phyloP scores from a whole-genome alignment of 192 early-diverging fungal genomes.

The Coemansia sp. region DNA sequence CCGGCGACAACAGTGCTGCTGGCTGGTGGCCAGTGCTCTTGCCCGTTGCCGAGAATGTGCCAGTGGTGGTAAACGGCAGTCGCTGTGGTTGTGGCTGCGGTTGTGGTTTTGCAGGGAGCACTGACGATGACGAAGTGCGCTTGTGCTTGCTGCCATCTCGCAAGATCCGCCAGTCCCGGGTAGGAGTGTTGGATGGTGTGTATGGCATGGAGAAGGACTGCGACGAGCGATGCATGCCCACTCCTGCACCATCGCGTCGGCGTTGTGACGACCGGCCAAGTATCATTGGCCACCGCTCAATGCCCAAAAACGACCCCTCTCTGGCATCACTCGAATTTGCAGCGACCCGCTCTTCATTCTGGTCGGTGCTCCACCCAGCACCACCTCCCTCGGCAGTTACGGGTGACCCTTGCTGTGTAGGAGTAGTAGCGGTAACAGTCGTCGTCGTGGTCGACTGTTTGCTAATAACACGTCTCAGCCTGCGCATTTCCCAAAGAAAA shows the following conservation, averaged over 20 bases:
- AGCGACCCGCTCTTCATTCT: conserved; percentile 1
- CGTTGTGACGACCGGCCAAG: conserved; percentile 29
- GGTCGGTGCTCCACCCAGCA: conserved; percentile 7
- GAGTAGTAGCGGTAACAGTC: no score
- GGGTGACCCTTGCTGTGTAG: conserved; percentile 15
- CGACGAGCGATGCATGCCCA: conserved; percentile 18
- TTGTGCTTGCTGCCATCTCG: conserved; percentile 31
- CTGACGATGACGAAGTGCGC: conserved; percentile 38
- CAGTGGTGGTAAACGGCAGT: conserved; percentile 14
- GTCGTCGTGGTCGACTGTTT: conserved; percentile 29
- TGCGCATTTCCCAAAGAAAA: conserved; percentile 26
- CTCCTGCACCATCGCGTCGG: conserved; percentile 8
- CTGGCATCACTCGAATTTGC: conserved; percentile 9
- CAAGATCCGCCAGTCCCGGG: conserved; percentile 30
- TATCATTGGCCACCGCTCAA: conserved; percentile 33
- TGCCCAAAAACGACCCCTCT: conserved; percentile 21
- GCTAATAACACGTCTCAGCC: conserved; percentile 46
- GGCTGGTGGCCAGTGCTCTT: not conserved
- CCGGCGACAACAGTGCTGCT: not conserved
- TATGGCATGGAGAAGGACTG: conserved; percentile 41
- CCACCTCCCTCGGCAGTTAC: conserved; percentile 4
- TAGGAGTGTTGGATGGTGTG: not conserved
- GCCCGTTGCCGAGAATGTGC: conserved; percentile 10
- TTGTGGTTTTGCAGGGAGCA: conserved; percentile 13
- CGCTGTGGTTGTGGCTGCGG: not conserved